These are phyloP conservation scores for Epicoccum nigrum DNA, from an alignment of 2,329 filamentous ascomycete genomes.

Conservation along the genomic window DNA sequence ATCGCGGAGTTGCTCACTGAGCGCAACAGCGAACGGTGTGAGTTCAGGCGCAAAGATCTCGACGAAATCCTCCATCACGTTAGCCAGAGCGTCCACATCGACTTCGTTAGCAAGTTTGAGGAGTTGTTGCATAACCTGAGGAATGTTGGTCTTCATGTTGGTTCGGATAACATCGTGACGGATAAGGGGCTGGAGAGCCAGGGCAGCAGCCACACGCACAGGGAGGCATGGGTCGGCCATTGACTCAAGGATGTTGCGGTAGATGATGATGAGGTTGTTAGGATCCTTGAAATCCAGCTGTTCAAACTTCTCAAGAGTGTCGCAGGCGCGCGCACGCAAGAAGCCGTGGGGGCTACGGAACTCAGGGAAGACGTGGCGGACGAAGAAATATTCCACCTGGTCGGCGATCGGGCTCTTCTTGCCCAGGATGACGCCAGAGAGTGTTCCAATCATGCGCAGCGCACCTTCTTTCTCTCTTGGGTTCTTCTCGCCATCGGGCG, in stretches of 20 bases:
- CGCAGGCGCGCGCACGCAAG: conserved; percentile 90
- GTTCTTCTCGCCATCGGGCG: conserved; percentile 87
- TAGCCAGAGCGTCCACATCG: conserved; percentile 94
- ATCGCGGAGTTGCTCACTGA: conserved; percentile 94
- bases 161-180: conserved; percentile 91
- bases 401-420: conserved; percentile 99
- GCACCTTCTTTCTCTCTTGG: conserved; percentile 96
- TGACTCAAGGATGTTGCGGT: conserved; percentile 93
- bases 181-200: conserved; percentile 94
- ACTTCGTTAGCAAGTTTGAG: conserved; percentile 97
- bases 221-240: conserved; percentile 95
- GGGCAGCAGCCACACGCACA: conserved; percentile 89
- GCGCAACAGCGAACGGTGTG: conserved; percentile 93
- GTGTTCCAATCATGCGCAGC: conserved; percentile 92
- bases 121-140: conserved; percentile 98
- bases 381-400: conserved; percentile 97
- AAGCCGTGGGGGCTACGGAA: conserved; percentile 93
- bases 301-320: conserved; percentile 98
- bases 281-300: conserved; percentile 95
- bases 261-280: conserved; percentile 94
- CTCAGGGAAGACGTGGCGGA: conserved; percentile 97
- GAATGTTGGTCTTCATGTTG: conserved; percentile 97
- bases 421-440: conserved; percentile 90
- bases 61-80: conserved; percentile 99
- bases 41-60: conserved; percentile 97